Evolutionary conservation across 164 flowering plant species (phyloP).

Genomic region (Liquidambar formosana): DNA sequence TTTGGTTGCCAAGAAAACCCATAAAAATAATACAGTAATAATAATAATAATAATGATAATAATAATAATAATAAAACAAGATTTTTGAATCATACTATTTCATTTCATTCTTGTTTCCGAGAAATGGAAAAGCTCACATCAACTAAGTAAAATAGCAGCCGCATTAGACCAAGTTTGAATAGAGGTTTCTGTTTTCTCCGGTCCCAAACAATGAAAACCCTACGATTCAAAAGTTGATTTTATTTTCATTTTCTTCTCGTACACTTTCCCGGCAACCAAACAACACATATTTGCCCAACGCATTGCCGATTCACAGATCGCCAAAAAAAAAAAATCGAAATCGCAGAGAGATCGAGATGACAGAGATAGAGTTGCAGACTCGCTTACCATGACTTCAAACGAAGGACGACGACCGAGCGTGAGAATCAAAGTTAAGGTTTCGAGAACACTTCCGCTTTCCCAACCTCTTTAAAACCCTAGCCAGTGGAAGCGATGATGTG

Average conservation of each 20-base stretch:
- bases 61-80: too few relatives aligned
- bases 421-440: constrained; percentile 1
- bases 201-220: background rate
- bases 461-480: background rate
- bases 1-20: too few relatives aligned
- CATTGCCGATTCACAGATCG: background rate
- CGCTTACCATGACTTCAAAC: constrained; percentile 5
- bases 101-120: too few relatives aligned
- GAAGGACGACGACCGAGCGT: background rate
- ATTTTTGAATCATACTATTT: too few relatives aligned
- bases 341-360: background rate
- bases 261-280: background rate
- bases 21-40: too few relatives aligned
- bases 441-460: background rate
- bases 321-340: too few relatives aligned
- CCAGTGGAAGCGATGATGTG: background rate
- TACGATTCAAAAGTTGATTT: background rate
- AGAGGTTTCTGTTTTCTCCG: background rate
- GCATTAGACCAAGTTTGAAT: too few relatives aligned
- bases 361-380: background rate
- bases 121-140: too few relatives aligned
- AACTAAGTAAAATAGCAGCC: too few relatives aligned
- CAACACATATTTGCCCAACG: background rate
- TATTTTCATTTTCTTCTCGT: background rate
- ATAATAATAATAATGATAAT: too few relatives aligned